Evolutionary conservation across 1,139 yeast species (phyloP).

Genomic region (Magnusiomyces paraingens): DNA sequence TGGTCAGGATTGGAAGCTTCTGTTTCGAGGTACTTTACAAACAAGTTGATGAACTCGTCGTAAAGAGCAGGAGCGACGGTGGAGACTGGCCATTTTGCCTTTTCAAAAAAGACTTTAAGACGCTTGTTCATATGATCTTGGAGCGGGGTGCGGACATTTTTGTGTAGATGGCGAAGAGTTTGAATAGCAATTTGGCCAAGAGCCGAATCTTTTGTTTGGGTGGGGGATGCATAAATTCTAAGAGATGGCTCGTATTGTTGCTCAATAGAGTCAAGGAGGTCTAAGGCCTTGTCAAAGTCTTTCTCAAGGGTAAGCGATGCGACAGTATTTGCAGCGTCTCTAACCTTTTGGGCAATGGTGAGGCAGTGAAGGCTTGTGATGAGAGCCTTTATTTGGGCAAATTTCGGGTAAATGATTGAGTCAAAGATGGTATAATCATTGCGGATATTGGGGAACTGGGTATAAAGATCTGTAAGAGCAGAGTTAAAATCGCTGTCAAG

Average conservation of each 20-base stretch:
- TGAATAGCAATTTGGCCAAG: constrained; percentile 7
- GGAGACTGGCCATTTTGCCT: constrained; percentile 12
- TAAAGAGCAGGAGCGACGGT: constrained; percentile 2
- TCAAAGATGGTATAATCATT: not conserved
- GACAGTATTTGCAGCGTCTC: constrained; percentile 4
- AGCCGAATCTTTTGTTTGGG: not conserved
- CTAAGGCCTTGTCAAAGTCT: constrained; percentile 8
- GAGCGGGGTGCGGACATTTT: constrained; percentile 4
- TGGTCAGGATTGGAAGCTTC: constrained; percentile 1
- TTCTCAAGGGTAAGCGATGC: not conserved
- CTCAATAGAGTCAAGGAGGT: not conserved
- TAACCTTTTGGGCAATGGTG: constrained; percentile 3
- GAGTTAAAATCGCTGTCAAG: not conserved
- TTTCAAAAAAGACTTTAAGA: constrained; percentile 2
- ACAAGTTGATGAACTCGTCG: constrained; percentile 3
- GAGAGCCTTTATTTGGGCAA: not conserved
- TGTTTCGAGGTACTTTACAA: constrained; percentile 6
- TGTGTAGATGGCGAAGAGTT: constrained; percentile 7
- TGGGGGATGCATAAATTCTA: not conserved
- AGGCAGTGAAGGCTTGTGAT: not conserved
- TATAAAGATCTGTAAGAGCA: not conserved
- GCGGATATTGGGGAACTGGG: not conserved
- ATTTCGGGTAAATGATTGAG: not conserved
- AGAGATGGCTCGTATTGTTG: too few relatives aligned
- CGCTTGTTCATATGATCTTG: constrained; percentile 4